Evolutionary conservation across 1,284 basidiomycete genomes (phyloP), one percentile per base, ranked within the genome.

Genomic region (Cronartium ribicola): DNA sequence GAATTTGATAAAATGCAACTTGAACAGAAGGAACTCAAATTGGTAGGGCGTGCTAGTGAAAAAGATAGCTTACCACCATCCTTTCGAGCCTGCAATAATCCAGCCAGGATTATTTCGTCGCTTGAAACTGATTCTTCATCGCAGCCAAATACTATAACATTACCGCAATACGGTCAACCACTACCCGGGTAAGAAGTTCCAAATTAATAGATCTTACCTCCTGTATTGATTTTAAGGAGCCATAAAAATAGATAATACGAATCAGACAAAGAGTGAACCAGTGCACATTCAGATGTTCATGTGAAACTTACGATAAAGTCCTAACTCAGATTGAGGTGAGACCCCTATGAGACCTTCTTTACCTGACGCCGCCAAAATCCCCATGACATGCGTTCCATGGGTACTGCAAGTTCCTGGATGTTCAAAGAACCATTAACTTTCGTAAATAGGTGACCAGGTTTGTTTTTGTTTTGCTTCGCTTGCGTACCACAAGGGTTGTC

Each of bases 351-450:
- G 36, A 67, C 65, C 44, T 74, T 37, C 0, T 57, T 41, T 20
- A 44, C 67, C 43, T 4, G 39, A 36, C 11, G 71, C 71, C 10
- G 37, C 71, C 29, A 74, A 41, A 40, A 74, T 74, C 13, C 71
- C 71, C 22, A 65, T 37, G 6, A 74, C 71, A 40, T 74, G 71
- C 1, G 71, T 74, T n/a, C 70, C 70, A 39, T 73, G 70, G n/a
- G 20, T 11, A 62, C 66, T 46, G 63, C 71, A 62, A 66, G 71
- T 20, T 60, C 5, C 71, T 74, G 51, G 10, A 40, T 6, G 29
- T 4, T 10, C 8, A 20, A 51, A 65, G 36, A 3, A 20, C 0
- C 40, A 43, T 64, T 43, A 29, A 60, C 17, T 60, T 14, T 60
- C 11, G 17, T 22, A 29, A 29, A 29, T 29, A 1, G 29, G 29